phyloP scores from a whole-genome alignment of 1,284 basidiomycete genomes.

The Puccinia horiana region DNA sequence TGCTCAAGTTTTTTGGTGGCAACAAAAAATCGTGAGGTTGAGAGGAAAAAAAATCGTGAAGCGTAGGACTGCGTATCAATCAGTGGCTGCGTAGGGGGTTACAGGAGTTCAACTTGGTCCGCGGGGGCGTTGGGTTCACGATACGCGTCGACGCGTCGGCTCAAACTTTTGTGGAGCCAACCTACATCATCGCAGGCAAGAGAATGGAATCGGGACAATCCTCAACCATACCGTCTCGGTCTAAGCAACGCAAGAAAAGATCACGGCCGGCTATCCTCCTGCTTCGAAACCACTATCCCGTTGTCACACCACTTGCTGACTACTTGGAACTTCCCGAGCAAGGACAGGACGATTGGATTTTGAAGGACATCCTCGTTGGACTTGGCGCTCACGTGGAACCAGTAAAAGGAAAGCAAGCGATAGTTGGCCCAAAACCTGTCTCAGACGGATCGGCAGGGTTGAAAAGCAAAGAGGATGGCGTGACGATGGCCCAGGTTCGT shows the following conservation, averaged over 20 bases:
- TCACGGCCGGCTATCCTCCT: neutral
- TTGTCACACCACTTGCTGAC: neutral
- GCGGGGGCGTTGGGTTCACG: no score
- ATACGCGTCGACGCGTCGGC: no score
- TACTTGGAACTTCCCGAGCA: neutral
- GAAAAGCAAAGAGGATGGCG: neutral
- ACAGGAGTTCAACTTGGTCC: no score
- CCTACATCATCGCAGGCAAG: neutral
- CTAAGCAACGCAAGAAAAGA: neutral
- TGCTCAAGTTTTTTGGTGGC: no score
- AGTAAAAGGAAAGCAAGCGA: neutral
- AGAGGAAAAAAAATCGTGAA: no score
- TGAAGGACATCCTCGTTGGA: slow-evolving; percentile 19
- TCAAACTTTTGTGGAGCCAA: no score
- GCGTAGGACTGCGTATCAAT: no score
- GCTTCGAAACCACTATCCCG: slow-evolving; percentile 15
- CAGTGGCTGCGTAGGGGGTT: no score
- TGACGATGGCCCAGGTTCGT: slow-evolving; percentile 24
- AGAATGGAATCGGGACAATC: neutral
- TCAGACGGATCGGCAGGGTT: neutral
- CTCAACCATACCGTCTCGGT: neutral
- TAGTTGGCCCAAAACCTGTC: neutral
- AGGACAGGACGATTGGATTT: neutral
- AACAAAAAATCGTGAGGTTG: no score
- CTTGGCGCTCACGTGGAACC: neutral